A percentile compares a stretch with the other conserved stretches of the same genome.
Conservation (phyloP, 495 filamentous ascomycete genomes). For the Penicillium coffeae region DNA sequence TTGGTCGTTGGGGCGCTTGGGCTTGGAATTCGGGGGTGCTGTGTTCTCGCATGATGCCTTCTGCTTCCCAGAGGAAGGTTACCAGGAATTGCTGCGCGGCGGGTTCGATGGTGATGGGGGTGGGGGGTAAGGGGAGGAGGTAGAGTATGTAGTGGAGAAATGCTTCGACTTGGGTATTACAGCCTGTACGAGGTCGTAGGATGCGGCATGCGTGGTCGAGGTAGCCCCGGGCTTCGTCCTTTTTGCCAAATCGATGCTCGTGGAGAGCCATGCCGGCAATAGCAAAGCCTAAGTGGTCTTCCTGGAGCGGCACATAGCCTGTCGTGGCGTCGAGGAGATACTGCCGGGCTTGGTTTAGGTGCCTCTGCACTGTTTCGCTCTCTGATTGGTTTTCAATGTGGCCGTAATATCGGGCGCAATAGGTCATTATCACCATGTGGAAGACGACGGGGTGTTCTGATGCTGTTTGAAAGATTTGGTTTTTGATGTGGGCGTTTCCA, state of each 20-base stretch:
- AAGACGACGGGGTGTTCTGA: slow-evolving; percentile 37
- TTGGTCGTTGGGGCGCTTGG: slow-evolving; percentile 27
- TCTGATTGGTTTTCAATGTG: slow-evolving; percentile 23
- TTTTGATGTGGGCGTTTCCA: slow-evolving; percentile 36
- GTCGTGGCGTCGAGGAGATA: slow-evolving; percentile 24
- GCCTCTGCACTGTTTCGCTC: slow-evolving; percentile 22
- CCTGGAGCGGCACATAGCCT: slow-evolving; percentile 17
- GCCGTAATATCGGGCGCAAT: slow-evolving; percentile 38
- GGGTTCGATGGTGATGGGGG: slow-evolving; percentile 1
- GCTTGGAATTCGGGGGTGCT: slow-evolving; percentile 23
- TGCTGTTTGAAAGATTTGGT: slow-evolving; percentile 33
- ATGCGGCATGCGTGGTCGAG: slow-evolving; percentile 30
- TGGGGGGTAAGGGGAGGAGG: slow-evolving; percentile 27
- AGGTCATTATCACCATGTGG: slow-evolving; percentile 35
- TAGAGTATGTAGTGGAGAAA: slow-evolving; percentile 41
- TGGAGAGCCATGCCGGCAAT: slow-evolving; percentile 38
- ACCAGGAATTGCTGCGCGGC: slow-evolving; percentile 30
- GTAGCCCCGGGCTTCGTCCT: slow-evolving; percentile 24
- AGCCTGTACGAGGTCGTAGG: slow-evolving; percentile 28
- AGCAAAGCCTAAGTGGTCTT: slow-evolving; percentile 32
- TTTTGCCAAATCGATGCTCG: slow-evolving; percentile 42
- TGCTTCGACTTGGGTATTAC: slow-evolving; percentile 21
- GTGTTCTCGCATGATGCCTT: slow-evolving; percentile 35
- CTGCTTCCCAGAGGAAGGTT: slow-evolving; percentile 36
- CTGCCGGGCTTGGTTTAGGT: slow-evolving; percentile 20